Conservation (phyloP, 306 rosid species). For the Lupinus albus region DNA sequence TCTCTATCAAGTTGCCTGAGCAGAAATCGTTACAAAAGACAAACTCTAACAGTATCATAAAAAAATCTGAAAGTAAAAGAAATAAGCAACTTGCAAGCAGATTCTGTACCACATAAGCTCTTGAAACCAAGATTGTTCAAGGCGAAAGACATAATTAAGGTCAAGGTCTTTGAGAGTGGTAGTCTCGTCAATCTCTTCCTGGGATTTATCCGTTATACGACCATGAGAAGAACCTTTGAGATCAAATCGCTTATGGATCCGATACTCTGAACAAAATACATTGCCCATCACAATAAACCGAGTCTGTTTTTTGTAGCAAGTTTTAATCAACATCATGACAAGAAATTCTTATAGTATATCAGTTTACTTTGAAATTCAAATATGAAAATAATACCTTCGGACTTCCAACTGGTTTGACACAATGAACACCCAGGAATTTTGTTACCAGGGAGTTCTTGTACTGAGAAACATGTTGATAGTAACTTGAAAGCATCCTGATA, state of each 20-base stretch:
- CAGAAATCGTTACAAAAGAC: constrained; percentile 36
- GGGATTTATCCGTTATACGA: constrained; percentile 53
- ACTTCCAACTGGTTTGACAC: constrained; percentile 60
- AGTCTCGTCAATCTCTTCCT: constrained; percentile 55
- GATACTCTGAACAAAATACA: constrained; percentile 60
- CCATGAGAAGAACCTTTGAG: constrained; percentile 67
- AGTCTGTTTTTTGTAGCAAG: constrained; percentile 44
- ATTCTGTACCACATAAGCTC: constrained; percentile 52
- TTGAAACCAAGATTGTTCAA: constrained; percentile 59
- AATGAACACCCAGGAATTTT: constrained; percentile 59
- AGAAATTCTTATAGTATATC: constrained; percentile 19
- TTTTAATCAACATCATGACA: neutral
- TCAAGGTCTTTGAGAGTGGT: constrained; percentile 65
- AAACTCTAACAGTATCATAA: constrained; percentile 19
- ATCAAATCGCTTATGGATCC: constrained; percentile 58
- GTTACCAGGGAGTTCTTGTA: constrained; percentile 59
- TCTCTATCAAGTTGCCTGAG: constrained; percentile 62
- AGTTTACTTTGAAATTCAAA: constrained; percentile 17
- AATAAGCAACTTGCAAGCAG: neutral
- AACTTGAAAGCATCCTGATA: constrained; percentile 59
- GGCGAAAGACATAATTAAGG: constrained; percentile 55
- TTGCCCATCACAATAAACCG: constrained; percentile 63
- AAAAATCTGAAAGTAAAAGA: constrained; percentile 2
- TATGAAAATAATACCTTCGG: constrained; percentile 47
- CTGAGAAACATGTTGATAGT: constrained; percentile 54